phyloP scores from a whole-genome alignment of 805 yeast genomes.

The Saccharomycopsis oosterbeekiorum region DNA sequence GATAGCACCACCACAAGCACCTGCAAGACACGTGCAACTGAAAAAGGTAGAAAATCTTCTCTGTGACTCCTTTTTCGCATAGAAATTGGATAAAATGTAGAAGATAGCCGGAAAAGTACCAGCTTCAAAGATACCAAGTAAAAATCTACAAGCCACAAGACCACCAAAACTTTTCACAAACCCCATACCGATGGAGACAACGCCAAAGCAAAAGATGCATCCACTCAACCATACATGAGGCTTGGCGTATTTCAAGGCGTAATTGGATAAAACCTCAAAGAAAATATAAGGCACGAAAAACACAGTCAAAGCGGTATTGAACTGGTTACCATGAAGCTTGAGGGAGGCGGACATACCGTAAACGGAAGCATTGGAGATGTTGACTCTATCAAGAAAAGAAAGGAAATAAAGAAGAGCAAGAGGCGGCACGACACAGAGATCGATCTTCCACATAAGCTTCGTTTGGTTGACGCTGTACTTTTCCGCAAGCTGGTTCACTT shows the following conservation, averaged over 20 bases:
- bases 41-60: constrained; percentile 61
- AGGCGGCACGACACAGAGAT: constrained; percentile 51
- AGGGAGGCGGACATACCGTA: constrained; percentile 56
- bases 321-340: constrained; percentile 46
- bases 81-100: constrained; percentile 58
- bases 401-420: constrained; percentile 65
- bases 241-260: constrained; percentile 42
- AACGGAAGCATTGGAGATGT: constrained; percentile 70
- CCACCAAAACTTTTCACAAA: constrained; percentile 49
- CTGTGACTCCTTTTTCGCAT: constrained; percentile 55
- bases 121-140: constrained; percentile 60
- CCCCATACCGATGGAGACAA: constrained; percentile 56
- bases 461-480: constrained; percentile 40
- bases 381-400: constrained; percentile 73
- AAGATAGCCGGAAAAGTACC: constrained; percentile 71
- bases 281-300: constrained; percentile 63
- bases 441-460: constrained; percentile 53
- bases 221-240: constrained; percentile 58
- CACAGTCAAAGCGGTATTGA: constrained; percentile 54
- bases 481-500: constrained; percentile 21
- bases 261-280: constrained; percentile 59
- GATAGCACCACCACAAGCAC: constrained; percentile 70
- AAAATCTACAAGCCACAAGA: constrained; percentile 50
- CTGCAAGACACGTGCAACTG: constrained; percentile 63
- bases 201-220: constrained; percentile 56